phyloP scores from a whole-genome alignment of 2,329 filamentous ascomycete genomes.

The Domatiomyces catenatus region DNA sequence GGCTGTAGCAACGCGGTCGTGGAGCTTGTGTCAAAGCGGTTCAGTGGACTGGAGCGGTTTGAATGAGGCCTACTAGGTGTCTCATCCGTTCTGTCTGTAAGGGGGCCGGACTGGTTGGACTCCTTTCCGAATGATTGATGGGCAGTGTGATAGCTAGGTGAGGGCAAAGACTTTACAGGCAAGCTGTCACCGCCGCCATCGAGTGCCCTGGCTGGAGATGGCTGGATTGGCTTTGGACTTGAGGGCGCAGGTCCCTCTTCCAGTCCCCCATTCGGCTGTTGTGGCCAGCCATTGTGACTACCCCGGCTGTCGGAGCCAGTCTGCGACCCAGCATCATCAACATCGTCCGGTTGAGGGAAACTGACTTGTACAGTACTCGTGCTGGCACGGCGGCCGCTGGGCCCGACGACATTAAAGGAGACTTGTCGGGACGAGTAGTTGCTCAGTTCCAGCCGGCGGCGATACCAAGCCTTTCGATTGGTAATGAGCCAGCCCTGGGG shows the following conservation, averaged over 20 bases:
- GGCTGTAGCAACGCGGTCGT: constrained; percentile 8
- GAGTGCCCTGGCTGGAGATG: constrained; percentile 5
- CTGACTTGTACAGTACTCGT: constrained; percentile 20
- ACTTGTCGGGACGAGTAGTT: constrained; percentile 33
- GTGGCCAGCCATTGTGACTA: constrained; percentile 4
- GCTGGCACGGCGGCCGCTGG: constrained; percentile 28
- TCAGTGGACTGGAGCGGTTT: neutral
- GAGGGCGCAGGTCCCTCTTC: neutral
- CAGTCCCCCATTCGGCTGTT: constrained; percentile 5
- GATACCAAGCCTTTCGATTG: constrained; percentile 50
- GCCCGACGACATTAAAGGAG: constrained; percentile 37
- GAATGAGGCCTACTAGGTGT: neutral
- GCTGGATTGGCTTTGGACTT: constrained; percentile 4
- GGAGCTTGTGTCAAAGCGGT: constrained; percentile 9
- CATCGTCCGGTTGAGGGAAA: constrained; percentile 23
- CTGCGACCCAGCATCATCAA: constrained; percentile 12
- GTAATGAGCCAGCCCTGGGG: constrained; percentile 50
- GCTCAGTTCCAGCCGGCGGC: constrained; percentile 26
- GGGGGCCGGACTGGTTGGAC: neutral
- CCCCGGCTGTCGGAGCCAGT: constrained; percentile 10
- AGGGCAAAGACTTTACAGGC: neutral
- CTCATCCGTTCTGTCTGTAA: neutral
- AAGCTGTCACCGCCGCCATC: constrained; percentile 3
- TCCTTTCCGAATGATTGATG: neutral
- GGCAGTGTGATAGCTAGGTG: neutral